Evolutionary conservation across 1,284 basidiomycete genomes (phyloP), one percentile per base, ranked within the genome.

Genomic region (Vanrija sp.): DNA sequence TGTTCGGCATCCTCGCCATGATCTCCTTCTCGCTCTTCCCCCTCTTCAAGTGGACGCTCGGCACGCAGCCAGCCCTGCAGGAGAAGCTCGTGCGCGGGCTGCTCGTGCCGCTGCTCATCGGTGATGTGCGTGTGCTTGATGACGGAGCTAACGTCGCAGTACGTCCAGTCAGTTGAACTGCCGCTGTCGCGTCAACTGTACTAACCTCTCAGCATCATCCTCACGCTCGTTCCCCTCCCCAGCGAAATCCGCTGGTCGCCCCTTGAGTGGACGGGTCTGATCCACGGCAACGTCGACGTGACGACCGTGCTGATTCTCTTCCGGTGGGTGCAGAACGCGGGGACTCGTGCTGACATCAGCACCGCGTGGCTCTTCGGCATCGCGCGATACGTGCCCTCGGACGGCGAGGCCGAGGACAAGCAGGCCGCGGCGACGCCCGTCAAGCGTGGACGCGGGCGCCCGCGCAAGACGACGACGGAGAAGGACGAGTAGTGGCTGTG

Each of bases 281-380:
- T 76, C 6, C 68, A 71, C 54, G 75, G 73, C 2, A 77, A 76
- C 47, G 66, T 75, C 1, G 63, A 62, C 45, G 70, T 78, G 51
- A 77, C 74, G 1, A 18, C 59, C 2, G 49, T 51, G 6, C 58
- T 77, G 5, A 71, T 77, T 38, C 3, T 59, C 9, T 65, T 73
- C 18, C 61, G 75, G 72, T 73, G 45, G 55, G 69, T 61, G 20
- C 15, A 42, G 20, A 2, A 14, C 12, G 8, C 12, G 12, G n/a
- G n/a, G 31, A 31, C 2, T 14, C 2, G 12, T 8, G 31, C 31
- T 31, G 10, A 31, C 31, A 9, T 14, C 31, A 31, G 31, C 31
- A 31, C 31, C 9, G 31, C 31, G 31, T 31, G 31, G 31, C 15
- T 31, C 31, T 14, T 31, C 31, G 31, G 31, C 1, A 31, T 31